phyloP scores from a whole-genome alignment of 108 stramenopile species.

The Skeletonema marinoi region DNA sequence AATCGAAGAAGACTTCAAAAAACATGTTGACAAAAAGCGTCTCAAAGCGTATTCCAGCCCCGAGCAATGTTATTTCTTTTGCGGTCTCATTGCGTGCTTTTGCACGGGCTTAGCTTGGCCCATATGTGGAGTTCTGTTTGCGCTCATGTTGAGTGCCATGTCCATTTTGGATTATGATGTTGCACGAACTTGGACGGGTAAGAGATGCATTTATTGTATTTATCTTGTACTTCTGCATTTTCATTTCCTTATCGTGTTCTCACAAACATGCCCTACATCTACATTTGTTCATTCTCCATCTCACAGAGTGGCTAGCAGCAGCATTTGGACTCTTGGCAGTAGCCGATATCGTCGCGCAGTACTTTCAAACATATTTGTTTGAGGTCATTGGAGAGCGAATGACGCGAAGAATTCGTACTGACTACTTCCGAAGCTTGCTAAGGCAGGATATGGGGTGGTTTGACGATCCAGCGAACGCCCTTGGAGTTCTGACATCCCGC shows the following conservation, averaged over 20 bases:
- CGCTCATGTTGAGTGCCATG: conserved; percentile 39
- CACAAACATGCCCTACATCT: neutral
- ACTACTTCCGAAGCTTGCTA: conserved; percentile 41
- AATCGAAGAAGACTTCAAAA: conserved; percentile 29
- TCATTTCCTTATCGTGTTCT: neutral
- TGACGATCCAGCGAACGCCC: conserved; percentile 36
- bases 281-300: neutral
- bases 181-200: conserved; percentile 4
- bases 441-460: conserved; percentile 53
- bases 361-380: conserved; percentile 46
- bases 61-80: conserved; percentile 38
- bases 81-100: conserved; percentile 46
- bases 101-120: conserved; percentile 43
- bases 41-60: conserved; percentile 47
- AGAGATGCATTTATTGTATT: neutral
- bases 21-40: conserved; percentile 37
- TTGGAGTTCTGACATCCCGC: conserved; percentile 51
- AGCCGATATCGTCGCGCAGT: conserved; percentile 35
- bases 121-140: conserved; percentile 50
- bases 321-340: conserved; percentile 14
- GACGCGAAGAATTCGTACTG: conserved; percentile 36
- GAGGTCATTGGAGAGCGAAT: conserved; percentile 41
- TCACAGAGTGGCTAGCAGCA: neutral
- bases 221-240: too few species aligned
- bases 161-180: conserved; percentile 1